phyloP scores from a whole-genome alignment of 345 rosid species.

The Trapa incisa region DNA sequence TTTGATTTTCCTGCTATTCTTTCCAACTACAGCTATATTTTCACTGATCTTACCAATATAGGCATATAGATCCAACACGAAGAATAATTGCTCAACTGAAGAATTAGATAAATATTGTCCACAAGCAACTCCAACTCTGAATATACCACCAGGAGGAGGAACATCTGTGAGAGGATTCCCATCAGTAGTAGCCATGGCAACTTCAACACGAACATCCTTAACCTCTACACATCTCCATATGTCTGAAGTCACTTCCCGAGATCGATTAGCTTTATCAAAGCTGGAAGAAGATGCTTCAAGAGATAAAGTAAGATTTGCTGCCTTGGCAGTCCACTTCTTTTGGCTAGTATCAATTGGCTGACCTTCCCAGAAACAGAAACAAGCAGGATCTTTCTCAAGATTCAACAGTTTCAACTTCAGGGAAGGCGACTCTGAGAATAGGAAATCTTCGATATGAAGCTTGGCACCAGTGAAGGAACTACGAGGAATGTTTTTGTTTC shows the following conservation, averaged over 20 bases:
- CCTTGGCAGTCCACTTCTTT: conserved; percentile 76
- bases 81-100: conserved; percentile 92
- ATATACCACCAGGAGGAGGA: conserved; percentile 98
- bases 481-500: conserved; percentile 18
- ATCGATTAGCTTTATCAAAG: conserved; percentile 21
- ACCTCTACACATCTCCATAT: conserved; percentile 79
- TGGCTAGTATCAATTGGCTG: conserved; percentile 96
- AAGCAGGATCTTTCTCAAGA: conserved; percentile 95
- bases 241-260: conserved; percentile 28
- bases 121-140: conserved; percentile 79
- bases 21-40: conserved; percentile 59
- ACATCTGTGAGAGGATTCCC: conserved; percentile 60
- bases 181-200: conserved; percentile 91
- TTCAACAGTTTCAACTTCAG: conserved; percentile 60
- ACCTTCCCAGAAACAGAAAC: conserved; percentile 79
- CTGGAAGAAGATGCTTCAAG: conserved; percentile 50
- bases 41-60: conserved; percentile 73
- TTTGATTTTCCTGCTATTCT: conserved; percentile 33
- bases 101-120: conserved; percentile 74
- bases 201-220: conserved; percentile 53
- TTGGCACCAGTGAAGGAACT: conserved; percentile 71
- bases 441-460: conserved; percentile 72
- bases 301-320: conserved; percentile 54
- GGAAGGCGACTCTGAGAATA: conserved; percentile 74
- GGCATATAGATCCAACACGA: conserved; percentile 74